Conservation (phyloP, 2,329 filamentous ascomycete species). For the Verticillium nonalfalfae region DNA sequence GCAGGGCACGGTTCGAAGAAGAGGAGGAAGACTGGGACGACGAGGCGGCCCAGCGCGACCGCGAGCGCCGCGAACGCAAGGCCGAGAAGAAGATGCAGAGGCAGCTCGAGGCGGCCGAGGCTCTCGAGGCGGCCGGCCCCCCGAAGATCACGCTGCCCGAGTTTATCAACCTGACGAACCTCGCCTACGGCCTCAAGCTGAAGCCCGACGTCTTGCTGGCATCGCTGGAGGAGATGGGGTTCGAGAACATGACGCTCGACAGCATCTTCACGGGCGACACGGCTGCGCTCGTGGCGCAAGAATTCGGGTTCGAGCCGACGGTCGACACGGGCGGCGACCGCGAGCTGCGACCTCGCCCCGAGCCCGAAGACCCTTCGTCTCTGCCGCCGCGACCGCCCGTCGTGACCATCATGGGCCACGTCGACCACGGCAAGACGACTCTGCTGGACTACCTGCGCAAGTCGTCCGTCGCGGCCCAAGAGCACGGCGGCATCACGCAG, state of each 20-base stretch:
- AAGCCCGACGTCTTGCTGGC: conserved; percentile 63
- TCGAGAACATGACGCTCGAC: conserved; percentile 75
- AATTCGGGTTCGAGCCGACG: conserved; percentile 86
- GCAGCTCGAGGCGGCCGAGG: conserved; percentile 29
- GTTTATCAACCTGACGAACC: conserved; percentile 80
- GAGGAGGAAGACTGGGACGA: conserved; percentile 32
- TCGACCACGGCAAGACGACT: conserved; percentile 97
- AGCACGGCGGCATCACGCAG: conserved; percentile 96
- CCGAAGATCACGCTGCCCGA: conserved; percentile 69
- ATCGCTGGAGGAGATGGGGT: conserved; percentile 80
- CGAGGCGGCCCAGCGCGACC: conserved; percentile 25
- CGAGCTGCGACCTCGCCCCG: conserved; percentile 67
- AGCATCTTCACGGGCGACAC: conserved; percentile 88
- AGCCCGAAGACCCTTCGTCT: conserved; percentile 58
- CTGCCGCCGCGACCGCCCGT: conserved; percentile 80
- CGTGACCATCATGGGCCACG: conserved; percentile 98
- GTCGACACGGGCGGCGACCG: conserved; percentile 59
- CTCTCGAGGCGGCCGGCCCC: conserved; percentile 34
- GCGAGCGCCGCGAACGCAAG: conserved; percentile 32
- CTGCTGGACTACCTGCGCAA: conserved; percentile 90
- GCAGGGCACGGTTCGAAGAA: conserved; percentile 6
- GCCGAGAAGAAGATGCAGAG: conserved; percentile 34
- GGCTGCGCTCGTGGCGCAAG: conserved; percentile 80
- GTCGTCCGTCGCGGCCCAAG: conserved; percentile 81
- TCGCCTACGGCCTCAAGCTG: conserved; percentile 70